Percentiles rank a stretch among this genome's conserved stretches.
Conservation (phyloP, 2,329 filamentous ascomycete species). For the Talaromyces rugulosus region DNA sequence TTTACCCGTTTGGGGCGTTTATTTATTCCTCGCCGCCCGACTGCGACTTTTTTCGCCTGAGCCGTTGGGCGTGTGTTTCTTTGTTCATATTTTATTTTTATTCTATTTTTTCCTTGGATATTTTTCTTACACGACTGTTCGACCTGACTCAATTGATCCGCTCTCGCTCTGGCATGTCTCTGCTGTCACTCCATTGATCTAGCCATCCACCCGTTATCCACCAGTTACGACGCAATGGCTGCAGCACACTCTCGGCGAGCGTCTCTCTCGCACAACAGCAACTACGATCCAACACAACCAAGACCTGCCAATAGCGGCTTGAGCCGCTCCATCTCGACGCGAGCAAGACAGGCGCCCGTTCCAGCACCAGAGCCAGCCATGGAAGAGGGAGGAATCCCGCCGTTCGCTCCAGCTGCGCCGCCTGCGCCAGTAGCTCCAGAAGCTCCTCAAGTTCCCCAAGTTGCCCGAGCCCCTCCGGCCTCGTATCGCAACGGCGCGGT, state of each 20-base stretch:
- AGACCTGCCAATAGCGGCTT: constrained; percentile 3
- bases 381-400: constrained; percentile 11
- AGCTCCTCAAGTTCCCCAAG: constrained; percentile 46
- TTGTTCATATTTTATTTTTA: neutral
- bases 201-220: neutral
- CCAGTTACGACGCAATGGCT: constrained; percentile 1
- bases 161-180: neutral
- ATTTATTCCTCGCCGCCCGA: neutral
- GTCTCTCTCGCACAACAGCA: constrained; percentile 3
- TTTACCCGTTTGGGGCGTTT: constrained; percentile 13
- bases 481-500: constrained; percentile 50
- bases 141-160: neutral
- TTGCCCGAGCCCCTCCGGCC: constrained; percentile 55
- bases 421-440: constrained; percentile 52
- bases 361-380: constrained; percentile 4
- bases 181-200: neutral
- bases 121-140: neutral
- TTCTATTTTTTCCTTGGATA: neutral
- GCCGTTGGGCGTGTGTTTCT: neutral
- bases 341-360: constrained; percentile 5
- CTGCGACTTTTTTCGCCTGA: neutral
- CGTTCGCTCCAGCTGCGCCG: constrained; percentile 12
- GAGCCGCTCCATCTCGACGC: constrained; percentile 2
- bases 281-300: neutral
- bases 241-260: constrained; percentile 5